phyloP scores from a whole-genome alignment of 495 filamentous ascomycete genomes.

The Lasiosphaeria hispida region DNA sequence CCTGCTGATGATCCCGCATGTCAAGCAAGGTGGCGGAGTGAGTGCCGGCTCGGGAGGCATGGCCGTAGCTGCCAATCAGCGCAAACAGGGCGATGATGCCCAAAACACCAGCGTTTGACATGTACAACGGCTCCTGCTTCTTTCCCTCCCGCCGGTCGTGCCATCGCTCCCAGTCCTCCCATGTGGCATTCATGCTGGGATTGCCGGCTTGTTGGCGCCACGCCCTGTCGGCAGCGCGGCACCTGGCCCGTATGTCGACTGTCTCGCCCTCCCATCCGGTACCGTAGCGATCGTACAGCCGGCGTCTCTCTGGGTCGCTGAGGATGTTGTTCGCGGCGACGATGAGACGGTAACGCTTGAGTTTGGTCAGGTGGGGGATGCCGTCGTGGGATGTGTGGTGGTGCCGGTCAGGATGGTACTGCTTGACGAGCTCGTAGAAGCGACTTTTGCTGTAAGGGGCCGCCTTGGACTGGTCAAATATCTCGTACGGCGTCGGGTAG shows the following conservation, averaged over 20 bases:
- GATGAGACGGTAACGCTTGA: constrained; percentile 85
- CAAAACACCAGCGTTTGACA: constrained; percentile 75
- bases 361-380: constrained; percentile 54
- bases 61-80: constrained; percentile 61
- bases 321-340: constrained; percentile 86
- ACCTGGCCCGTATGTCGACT: constrained; percentile 34
- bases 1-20: constrained; percentile 59
- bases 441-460: constrained; percentile 75
- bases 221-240: constrained; percentile 41
- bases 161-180: constrained; percentile 98
- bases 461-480: constrained; percentile 62
- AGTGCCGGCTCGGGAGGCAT: constrained; percentile 63
- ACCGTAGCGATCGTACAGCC: constrained; percentile 78
- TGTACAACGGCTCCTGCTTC: constrained; percentile 59
- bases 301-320: constrained; percentile 73
- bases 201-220: constrained; percentile 50
- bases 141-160: constrained; percentile 53
- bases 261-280: constrained; percentile 66
- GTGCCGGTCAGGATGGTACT: constrained; percentile 88
- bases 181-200: constrained; percentile 82
- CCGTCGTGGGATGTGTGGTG: constrained; percentile 43
- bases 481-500: constrained; percentile 85
- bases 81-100: constrained; percentile 63
- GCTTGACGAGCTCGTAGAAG: constrained; percentile 88
- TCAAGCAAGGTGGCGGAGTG: constrained; percentile 57